Base-by-base conservation (phyloP, 1,284 basidiomycete species). In the Tremellales sp. region DNA sequence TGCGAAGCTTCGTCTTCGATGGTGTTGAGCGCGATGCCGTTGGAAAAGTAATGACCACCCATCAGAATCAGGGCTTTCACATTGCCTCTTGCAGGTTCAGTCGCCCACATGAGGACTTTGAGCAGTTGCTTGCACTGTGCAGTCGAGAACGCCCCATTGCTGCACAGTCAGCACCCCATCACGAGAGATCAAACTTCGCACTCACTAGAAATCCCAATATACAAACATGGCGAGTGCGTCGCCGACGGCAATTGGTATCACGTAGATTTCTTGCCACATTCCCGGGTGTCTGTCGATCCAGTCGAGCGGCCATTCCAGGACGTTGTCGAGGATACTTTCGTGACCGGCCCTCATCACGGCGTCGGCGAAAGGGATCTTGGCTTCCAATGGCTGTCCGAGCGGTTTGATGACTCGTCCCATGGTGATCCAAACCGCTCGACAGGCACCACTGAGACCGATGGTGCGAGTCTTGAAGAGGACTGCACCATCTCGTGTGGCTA, bases 21-120 rank as follows among this genome's bases (percentile, higher is more conserved):
- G 3, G 76, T 73, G 63, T 76, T 75, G 41, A 78, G 68, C 10
- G 75, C 75, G 40, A 78, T 75, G 27, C 77, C 77, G 58, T 78
- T 78, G 25, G 70, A 74, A 51, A 77, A 77, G 67, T 77, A 77
- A 26, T 60, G 50, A 21, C 72, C 70, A 40, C 70, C 73, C 68
- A 77, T 73, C 52, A 77, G 59, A 15, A 68, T 72, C 23, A 77
- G 52, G 0, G 73, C 56, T 43, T 65, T 70, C 50, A 76, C 65
- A 8, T 64, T 57, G 1, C 68, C 68, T 10, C 72, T 59, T 2
- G 61, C 58, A 3, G 68, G 64, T 29, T 62, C 51, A 8, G 55
- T 54, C 7, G 73, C 67, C 68, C 73, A 75, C 39, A 67, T 62
- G 8, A 77, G 60, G 1, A 73, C 74, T 7, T 55, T 51, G 17